A percentile compares a stretch with the other conserved stretches of the same genome.
phyloP scores from a whole-genome alignment of 805 yeast species.

The Candida palmyrensis region DNA sequence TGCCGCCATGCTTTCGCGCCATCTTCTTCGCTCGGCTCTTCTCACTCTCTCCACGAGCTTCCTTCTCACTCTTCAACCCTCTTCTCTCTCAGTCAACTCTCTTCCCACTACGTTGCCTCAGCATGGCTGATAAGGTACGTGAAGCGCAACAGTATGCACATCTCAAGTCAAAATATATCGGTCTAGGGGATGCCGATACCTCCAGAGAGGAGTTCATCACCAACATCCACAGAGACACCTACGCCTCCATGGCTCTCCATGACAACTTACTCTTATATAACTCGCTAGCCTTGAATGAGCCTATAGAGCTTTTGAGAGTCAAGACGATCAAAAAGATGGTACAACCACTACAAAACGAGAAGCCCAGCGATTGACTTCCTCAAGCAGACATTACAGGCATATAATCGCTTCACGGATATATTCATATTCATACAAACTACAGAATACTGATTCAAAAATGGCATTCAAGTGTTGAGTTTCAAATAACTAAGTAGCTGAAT shows the following conservation, averaged over 20 bases:
- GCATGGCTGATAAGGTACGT: slow-evolving; percentile 39
- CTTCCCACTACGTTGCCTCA: neutral
- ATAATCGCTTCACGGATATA: neutral
- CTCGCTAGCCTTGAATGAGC: slow-evolving; percentile 46
- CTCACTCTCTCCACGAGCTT: too few relatives aligned
- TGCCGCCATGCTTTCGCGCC: too few relatives aligned
- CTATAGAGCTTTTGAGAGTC: slow-evolving; percentile 23
- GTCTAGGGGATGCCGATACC: slow-evolving; percentile 74
- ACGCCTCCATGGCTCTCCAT: slow-evolving; percentile 58
- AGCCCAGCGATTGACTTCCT: neutral
- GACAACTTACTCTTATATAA: slow-evolving; percentile 49
- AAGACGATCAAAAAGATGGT: slow-evolving; percentile 32
- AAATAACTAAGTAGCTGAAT: too few relatives aligned
- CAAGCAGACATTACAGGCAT: neutral
- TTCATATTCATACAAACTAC: too few relatives aligned
- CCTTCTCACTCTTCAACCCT: neutral
- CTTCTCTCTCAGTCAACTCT: neutral
- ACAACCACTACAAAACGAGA: slow-evolving; percentile 13
- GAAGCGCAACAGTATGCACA: slow-evolving; percentile 31
- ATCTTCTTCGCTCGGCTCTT: too few relatives aligned
- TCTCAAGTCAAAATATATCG: slow-evolving; percentile 53
- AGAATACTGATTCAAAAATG: too few relatives aligned
- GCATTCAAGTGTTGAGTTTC: too few relatives aligned
- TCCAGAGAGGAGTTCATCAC: slow-evolving; percentile 62
- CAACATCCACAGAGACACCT: slow-evolving; percentile 64